Conservation (phyloP, 2,329 filamentous ascomycete genomes). For the Alternaria dauci region DNA sequence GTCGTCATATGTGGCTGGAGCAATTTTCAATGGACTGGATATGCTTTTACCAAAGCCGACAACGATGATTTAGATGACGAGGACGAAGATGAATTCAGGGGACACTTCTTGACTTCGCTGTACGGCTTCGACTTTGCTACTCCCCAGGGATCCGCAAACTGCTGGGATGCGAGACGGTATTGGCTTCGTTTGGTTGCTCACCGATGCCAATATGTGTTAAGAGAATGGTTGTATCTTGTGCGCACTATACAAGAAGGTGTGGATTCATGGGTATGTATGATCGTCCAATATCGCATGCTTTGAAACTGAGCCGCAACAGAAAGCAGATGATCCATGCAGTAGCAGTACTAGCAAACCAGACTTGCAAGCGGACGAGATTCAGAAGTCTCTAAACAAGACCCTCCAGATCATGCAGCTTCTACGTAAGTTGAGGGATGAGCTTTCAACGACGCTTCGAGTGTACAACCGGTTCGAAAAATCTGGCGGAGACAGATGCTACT, state of each 20-base stretch:
- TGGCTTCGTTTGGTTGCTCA: slow-evolving; percentile 12
- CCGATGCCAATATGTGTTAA: slow-evolving; percentile 1
- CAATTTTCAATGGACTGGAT: slow-evolving; percentile 9
- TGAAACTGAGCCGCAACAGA: background rate
- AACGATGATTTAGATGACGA: background rate
- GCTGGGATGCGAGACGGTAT: slow-evolving; percentile 20
- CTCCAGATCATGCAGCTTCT: slow-evolving; percentile 14
- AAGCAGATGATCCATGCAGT: background rate
- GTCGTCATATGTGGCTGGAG: slow-evolving; percentile 16
- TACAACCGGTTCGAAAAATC: slow-evolving; percentile 10
- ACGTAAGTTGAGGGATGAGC: slow-evolving; percentile 1
- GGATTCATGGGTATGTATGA: slow-evolving; percentile 7
- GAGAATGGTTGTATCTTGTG: slow-evolving; percentile 15
- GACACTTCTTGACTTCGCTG: background rate
- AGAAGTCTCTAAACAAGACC: slow-evolving; percentile 11
- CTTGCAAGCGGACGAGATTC: background rate
- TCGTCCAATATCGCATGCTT: background rate
- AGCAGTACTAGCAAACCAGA: background rate
- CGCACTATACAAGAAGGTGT: slow-evolving; percentile 12
- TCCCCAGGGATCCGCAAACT: background rate
- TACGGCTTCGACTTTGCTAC: background rate
- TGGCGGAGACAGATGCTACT: slow-evolving; percentile 22
- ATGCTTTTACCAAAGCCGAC: slow-evolving; percentile 7
- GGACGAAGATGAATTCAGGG: background rate
- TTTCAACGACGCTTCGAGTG: slow-evolving; percentile 9